Evolutionary conservation across 1,284 basidiomycete genomes (phyloP), one percentile per base, ranked within the genome.

Genomic region (Trametes hirsuta): DNA sequence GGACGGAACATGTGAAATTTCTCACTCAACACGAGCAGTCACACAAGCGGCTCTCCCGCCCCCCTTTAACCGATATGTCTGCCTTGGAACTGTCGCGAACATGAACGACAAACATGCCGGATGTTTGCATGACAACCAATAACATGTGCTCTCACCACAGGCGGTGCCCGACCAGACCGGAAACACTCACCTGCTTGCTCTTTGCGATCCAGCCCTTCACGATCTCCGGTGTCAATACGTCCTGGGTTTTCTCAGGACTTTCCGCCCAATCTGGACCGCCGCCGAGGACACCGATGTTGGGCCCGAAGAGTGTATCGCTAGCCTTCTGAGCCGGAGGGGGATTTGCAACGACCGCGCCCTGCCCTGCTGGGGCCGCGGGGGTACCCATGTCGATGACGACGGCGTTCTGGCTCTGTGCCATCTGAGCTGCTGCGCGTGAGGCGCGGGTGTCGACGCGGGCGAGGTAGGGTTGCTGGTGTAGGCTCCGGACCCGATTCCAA

Each of bases 151-250:
- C 21, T 22, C 37, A 40, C 22, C 36, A 18, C 18, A 15, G 8
- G 15, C 11, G 40, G 48, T 12, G 9, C 14, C 49, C 42, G 54
- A 49, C 42, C n/a, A 36, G 24, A 47, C 47, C 50, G 45, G 47
- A 37, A 22, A 24, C 18, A 68, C 79, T 68, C 62, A 93, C 92
- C 82, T 93, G 87, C 77, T 93, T 94, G 75, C 88, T 91, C 77
- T 86, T 91, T 57, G 87, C 86, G 24, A 95, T 85, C 94, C 94
- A 96, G 18, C 76, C 75, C 72, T 85, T 88, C 63, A 96, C 87
- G 47, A 91, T 81, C 58, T 93, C 90, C 4, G 88, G 85, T 0
- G 89, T 89, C 40, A 94, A 80, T 69, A 87, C 86, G 66, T 90
- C 87, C 37, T 77, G 76, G 15, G 71, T 81, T 74, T 80, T 83